A percentile compares a stretch with the other conserved stretches of the same genome.
Conservation (phyloP, 805 yeast genomes). For the Teunomyces funiuensis region DNA sequence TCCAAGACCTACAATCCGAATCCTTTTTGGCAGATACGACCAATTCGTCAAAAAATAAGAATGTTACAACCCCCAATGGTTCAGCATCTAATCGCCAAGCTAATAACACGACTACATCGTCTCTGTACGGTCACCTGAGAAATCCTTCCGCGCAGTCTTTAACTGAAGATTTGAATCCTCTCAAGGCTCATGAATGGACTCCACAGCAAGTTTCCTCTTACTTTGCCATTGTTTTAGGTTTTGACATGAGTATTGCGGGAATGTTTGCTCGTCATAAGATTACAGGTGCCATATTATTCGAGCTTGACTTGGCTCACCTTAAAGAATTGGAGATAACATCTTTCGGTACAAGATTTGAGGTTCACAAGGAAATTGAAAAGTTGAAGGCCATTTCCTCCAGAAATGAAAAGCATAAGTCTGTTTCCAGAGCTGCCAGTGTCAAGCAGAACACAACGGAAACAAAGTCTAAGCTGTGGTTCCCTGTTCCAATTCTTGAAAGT, state of each 20-base stretch:
- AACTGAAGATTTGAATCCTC: constrained; percentile 41
- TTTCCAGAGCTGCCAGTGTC: constrained; percentile 11
- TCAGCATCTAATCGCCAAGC: neutral
- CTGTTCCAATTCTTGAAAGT: neutral
- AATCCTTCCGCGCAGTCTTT: constrained; percentile 13
- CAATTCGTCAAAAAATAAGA: neutral
- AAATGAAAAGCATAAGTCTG: constrained; percentile 12
- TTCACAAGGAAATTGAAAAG: constrained; percentile 83
- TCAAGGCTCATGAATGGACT: constrained; percentile 65
- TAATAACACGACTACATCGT: constrained; percentile 2
- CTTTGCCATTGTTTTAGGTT: constrained; percentile 66
- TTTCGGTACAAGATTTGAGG: constrained; percentile 93
- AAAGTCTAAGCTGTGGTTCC: neutral
- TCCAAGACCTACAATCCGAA: constrained; percentile 55
- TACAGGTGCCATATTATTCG: constrained; percentile 80
- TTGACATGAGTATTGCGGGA: constrained; percentile 71
- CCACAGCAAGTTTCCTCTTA: constrained; percentile 83
- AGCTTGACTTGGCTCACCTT: constrained; percentile 79
- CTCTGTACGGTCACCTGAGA: constrained; percentile 7
- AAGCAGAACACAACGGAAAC: neutral
- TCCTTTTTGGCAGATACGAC: constrained; percentile 7
- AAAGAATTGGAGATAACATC: constrained; percentile 90
- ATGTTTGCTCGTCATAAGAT: constrained; percentile 86
- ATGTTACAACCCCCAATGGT: neutral
- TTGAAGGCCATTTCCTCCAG: constrained; percentile 35